Evolutionary conservation across 495 filamentous ascomycete species (phyloP).

Genomic region (Neurospora cerealis): DNA sequence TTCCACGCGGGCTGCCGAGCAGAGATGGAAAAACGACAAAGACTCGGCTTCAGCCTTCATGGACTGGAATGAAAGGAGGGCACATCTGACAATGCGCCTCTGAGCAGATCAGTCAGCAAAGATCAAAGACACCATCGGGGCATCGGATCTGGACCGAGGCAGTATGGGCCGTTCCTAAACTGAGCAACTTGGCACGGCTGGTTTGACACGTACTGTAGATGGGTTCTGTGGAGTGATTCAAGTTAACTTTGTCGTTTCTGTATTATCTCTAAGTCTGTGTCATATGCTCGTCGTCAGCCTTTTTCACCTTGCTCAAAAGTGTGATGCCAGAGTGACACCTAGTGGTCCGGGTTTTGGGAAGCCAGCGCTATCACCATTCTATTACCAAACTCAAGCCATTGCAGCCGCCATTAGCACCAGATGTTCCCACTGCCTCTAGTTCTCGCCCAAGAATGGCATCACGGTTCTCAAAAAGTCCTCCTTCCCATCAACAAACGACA

Average conservation of each 20-base stretch:
- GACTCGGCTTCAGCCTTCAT: neutral
- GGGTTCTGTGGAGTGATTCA: neutral
- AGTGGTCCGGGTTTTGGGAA: neutral
- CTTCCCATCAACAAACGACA: constrained; percentile 15
- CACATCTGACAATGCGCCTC: neutral
- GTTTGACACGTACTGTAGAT: neutral
- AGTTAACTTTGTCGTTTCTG: neutral
- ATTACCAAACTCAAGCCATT: neutral
- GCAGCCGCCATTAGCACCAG: neutral
- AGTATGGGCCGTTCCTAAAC: neutral
- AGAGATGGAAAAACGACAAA: neutral
- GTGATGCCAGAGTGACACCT: neutral
- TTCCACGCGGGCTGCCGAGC: neutral
- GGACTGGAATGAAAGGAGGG: neutral
- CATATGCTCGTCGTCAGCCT: neutral
- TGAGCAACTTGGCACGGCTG: neutral
- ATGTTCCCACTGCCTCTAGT: neutral
- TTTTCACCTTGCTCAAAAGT: neutral
- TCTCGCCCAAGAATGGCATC: neutral
- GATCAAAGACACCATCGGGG: neutral
- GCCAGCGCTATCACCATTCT: neutral
- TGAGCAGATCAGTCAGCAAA: neutral
- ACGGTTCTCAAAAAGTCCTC: constrained; percentile 8
- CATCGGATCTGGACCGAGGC: neutral
- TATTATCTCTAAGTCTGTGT: neutral